Conservation (phyloP, 2,329 filamentous ascomycete species). For the Aaosphaeria pasadenensis region DNA sequence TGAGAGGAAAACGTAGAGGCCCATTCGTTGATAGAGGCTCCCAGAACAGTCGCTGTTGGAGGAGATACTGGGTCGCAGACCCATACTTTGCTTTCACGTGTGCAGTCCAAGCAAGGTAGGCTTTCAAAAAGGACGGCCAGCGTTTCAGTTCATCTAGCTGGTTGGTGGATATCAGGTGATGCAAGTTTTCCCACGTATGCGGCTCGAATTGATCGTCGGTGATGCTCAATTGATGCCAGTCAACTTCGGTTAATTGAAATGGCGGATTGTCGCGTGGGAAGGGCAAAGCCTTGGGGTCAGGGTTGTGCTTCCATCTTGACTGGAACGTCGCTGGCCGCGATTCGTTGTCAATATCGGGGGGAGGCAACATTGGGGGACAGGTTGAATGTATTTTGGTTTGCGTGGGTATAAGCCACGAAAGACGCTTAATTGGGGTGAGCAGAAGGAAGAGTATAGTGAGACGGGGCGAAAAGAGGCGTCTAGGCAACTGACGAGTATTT, state of each 20-base stretch:
- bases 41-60: slow-evolving; percentile 56
- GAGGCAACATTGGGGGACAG: background rate
- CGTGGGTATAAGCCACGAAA: too few relatives aligned
- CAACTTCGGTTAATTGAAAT: slow-evolving; percentile 33
- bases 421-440: too few relatives aligned
- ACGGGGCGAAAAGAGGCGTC: background rate
- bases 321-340: slow-evolving; percentile 30
- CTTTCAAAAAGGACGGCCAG: slow-evolving; percentile 56
- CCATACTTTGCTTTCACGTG: slow-evolving; percentile 55
- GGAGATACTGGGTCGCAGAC: slow-evolving; percentile 56
- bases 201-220: slow-evolving; percentile 30
- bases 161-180: slow-evolving; percentile 41
- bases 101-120: slow-evolving; percentile 59
- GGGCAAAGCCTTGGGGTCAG: slow-evolving; percentile 31
- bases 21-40: slow-evolving; percentile 14
- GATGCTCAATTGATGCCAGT: slow-evolving; percentile 32
- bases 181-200: slow-evolving; percentile 34
- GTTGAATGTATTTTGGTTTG: background rate
- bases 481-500: slow-evolving; percentile 1
- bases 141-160: slow-evolving; percentile 57
- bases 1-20: slow-evolving; percentile 38
- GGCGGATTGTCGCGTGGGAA: slow-evolving; percentile 32
- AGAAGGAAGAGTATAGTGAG: background rate
- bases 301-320: slow-evolving; percentile 23
- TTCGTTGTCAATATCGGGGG: background rate